A percentile compares a stretch with the other conserved stretches of the same genome.
These are phyloP conservation scores for Alectoria sarmentosa DNA, from an alignment of 495 filamentous ascomycete species.

Conservation along the genomic window DNA sequence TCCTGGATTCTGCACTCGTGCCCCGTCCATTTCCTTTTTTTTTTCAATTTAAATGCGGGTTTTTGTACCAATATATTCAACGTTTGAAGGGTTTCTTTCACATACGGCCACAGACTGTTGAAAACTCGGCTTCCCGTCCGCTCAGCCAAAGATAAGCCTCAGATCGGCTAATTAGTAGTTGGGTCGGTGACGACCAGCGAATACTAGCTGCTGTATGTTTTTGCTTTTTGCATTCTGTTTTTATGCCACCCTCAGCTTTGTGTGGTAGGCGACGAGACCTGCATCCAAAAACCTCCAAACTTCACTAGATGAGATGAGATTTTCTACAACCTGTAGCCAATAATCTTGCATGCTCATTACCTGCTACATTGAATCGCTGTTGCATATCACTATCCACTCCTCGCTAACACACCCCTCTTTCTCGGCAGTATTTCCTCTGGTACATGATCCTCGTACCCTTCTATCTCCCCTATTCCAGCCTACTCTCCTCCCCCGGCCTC, in stretches of 20 bases:
- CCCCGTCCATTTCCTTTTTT: background rate
- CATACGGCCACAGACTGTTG: conserved; percentile 24
- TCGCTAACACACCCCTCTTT: background rate
- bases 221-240: background rate
- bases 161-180: conserved; percentile 29
- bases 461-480: conserved; percentile 73
- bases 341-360: background rate
- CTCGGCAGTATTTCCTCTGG: conserved; percentile 86
- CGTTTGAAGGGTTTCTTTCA: background rate
- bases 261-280: background rate
- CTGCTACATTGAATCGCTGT: background rate
- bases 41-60: background rate
- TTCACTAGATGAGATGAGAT: too few relatives aligned
- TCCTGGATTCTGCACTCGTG: background rate
- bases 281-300: too few relatives aligned
- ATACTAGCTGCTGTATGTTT: conserved; percentile 30
- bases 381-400: background rate
- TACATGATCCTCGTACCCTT: conserved; percentile 89
- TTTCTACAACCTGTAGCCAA: background rate
- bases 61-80: background rate
- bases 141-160: conserved; percentile 27
- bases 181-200: conserved; percentile 29
- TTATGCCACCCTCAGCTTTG: background rate
- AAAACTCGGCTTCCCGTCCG: conserved; percentile 25
- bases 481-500: conserved; percentile 49